phyloP scores from a whole-genome alignment of 805 yeast species.

The Scheffersomyces amazonensis region DNA sequence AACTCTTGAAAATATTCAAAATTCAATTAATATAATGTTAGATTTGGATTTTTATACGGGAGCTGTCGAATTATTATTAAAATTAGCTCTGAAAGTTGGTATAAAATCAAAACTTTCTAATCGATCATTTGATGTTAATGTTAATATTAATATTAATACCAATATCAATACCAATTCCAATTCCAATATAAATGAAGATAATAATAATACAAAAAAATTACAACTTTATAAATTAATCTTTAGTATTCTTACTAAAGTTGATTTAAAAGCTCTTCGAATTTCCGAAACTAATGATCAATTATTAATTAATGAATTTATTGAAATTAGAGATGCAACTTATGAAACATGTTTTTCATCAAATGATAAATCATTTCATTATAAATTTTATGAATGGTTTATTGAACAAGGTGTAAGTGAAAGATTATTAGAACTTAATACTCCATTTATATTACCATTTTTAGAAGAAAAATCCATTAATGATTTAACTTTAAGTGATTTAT shows the following conservation, averaged over 20 bases:
- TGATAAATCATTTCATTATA: conserved; percentile 88
- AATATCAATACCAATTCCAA: conserved; percentile 2
- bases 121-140: not conserved
- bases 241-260: conserved; percentile 69
- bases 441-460: conserved; percentile 74
- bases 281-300: conserved; percentile 34
- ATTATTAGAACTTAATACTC: conserved; percentile 76
- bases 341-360: conserved; percentile 66
- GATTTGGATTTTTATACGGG: conserved; percentile 78
- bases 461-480: conserved; percentile 63
- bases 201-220: conserved; percentile 19
- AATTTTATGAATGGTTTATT: conserved; percentile 90
- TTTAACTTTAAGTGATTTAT: conserved; percentile 70
- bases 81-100: conserved; percentile 66
- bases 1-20: conserved; percentile 74
- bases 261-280: conserved; percentile 53
- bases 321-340: conserved; percentile 70
- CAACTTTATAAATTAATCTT: conserved; percentile 73
- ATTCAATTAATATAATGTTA: conserved; percentile 74
- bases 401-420: conserved; percentile 73
- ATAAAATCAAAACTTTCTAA: conserved; percentile 6
- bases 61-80: conserved; percentile 78
- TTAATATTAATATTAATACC: not conserved
- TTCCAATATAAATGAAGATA: conserved; percentile 7
- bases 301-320: conserved; percentile 49